phyloP scores from a whole-genome alignment of 1,284 basidiomycete genomes.

The Irpex rosettiformis region DNA sequence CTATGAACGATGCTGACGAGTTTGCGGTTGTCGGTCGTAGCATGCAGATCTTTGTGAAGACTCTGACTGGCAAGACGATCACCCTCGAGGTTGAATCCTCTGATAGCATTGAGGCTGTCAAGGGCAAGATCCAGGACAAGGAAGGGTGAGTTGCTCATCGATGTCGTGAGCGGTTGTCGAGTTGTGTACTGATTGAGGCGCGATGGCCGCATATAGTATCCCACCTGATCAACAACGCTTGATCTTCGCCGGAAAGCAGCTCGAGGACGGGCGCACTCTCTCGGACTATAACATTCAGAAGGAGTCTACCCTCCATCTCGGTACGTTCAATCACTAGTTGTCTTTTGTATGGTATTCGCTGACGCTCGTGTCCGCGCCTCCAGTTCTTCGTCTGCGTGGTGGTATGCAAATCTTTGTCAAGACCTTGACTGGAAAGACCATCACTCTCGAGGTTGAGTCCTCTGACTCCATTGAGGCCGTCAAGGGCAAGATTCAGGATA shows the following conservation, averaged over 20 bases:
- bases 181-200: background rate
- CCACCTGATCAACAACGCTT: slow-evolving; percentile 27
- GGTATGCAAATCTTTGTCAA: too few species aligned
- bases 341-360: background rate
- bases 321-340: slow-evolving; percentile 8
- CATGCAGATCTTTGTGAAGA: slow-evolving; percentile 32
- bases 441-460: too few species aligned
- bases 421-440: too few species aligned
- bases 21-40: slow-evolving; percentile 11
- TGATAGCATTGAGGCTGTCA: slow-evolving; percentile 27
- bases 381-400: slow-evolving; percentile 87
- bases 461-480: too few species aligned
- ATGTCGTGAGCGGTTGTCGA: background rate
- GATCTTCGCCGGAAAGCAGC: slow-evolving; percentile 29
- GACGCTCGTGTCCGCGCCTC: slow-evolving; percentile 61
- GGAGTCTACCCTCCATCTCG: slow-evolving; percentile 27
- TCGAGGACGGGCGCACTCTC: too few species aligned
- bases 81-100: slow-evolving; percentile 28
- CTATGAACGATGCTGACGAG: too few species aligned
- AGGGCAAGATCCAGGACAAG: slow-evolving; percentile 30
- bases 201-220: slow-evolving; percentile 12
- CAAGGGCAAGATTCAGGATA: too few species aligned
- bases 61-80: slow-evolving; percentile 29
- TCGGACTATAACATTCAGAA: slow-evolving; percentile 30
- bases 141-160: slow-evolving; percentile 23